Evolutionary conservation across 192 early-diverging fungal species (phyloP).

Genomic region (Chytriomyces sp.): DNA sequence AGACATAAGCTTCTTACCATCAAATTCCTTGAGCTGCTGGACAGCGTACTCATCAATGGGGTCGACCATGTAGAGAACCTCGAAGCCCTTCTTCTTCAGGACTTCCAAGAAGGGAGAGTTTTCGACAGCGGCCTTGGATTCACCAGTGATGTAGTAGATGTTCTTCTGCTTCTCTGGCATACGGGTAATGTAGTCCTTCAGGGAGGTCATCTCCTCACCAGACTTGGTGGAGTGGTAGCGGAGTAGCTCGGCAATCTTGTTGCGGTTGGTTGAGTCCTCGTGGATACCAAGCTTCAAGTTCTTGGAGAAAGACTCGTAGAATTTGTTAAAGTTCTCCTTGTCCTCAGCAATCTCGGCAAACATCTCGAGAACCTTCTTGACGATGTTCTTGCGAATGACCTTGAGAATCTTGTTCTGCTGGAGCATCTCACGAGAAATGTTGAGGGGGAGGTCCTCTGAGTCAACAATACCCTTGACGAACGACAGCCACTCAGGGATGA

Average conservation of each 20-base stretch:
- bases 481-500: conserved; percentile 98
- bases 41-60: conserved; percentile 99
- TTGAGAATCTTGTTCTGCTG: conserved; percentile 99
- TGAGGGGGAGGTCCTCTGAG: conserved; percentile 99
- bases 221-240: conserved; percentile 99
- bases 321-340: conserved; percentile 98
- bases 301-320: conserved; percentile 99
- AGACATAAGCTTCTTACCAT: conserved; percentile 98
- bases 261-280: conserved; percentile 97
- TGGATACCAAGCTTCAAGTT: conserved; percentile 99
- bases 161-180: conserved; percentile 99
- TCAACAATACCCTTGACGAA: conserved; percentile 99
- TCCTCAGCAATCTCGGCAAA: conserved; percentile 96
- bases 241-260: conserved; percentile 95
- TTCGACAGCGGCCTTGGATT: conserved; percentile 91
- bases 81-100: conserved; percentile 98
- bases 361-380: conserved; percentile 99
- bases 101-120: conserved; percentile 98
- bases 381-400: conserved; percentile 99
- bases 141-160: conserved; percentile 98
- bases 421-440: conserved; percentile 99
- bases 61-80: conserved; percentile 98
- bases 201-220: conserved; percentile 92
- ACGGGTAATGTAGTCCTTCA: conserved; percentile 99
- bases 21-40: conserved; percentile 98